Evolutionary conservation across 129 eudicot species (phyloP), one percentile per base, ranked within the genome.

Genomic region (Arctium minus): DNA sequence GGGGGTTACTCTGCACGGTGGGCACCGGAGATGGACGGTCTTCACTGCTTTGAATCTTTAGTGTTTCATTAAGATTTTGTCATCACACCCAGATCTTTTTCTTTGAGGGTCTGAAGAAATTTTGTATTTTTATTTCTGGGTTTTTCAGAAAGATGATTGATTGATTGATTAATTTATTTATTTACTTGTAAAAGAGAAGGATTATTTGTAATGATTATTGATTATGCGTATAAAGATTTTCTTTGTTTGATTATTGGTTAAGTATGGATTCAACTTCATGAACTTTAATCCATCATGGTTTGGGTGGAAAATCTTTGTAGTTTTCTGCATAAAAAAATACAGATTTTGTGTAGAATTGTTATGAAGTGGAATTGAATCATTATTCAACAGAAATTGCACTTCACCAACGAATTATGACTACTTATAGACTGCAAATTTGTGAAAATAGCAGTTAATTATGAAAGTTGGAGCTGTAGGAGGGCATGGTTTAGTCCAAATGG

Each of bases 381-480:
- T 0, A 22, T 22, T 22, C 27, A 22, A 22, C 27, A 22, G 27
- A 22, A 22, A 22, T 22, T 22, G 27, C 27, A 22, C 27, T 22
- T 22, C 27, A 22, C 27, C 3, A 3, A 67, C 1, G 7, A 1
- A 1, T 56, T 56, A 56, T 56, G 27, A 17, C 8, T 17, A 5
- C 17, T 56, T 56, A 13, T 53, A 15, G 18, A 9, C 64, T 53
- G 11, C 3, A 53, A 53, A 13, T 53, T 48, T 48, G 62, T 48
- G 62, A 48, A 48, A 2, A 48, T 0, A 80, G 90, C 82, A 92
- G 92, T 60, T 92, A 76, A 78, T 89, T 3, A 88, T 91, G 10
- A 92, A 89, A 74, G 6, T 78, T 92, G 86, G 93, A 31, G 84
- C 53, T 89, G 74, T 92, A 89, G 8, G 97, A 92, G 90, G 93